phyloP scores from a whole-genome alignment of 2,329 filamentous ascomycete species.

The Sclerotinia borealis region DNA sequence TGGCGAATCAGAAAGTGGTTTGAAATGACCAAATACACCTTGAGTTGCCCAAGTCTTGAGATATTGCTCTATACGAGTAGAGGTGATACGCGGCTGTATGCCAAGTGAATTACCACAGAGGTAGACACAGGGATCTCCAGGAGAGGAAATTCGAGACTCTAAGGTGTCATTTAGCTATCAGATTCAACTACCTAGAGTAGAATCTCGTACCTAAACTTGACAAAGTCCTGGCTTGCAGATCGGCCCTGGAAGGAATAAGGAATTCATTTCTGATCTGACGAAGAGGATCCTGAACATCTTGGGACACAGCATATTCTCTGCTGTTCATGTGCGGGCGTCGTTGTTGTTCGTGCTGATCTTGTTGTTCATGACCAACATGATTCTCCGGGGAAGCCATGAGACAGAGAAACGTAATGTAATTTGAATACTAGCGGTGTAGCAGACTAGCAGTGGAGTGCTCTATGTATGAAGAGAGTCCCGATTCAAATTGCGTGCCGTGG shows the following conservation, averaged over 20 bases:
- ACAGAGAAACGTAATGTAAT: slow-evolving; percentile 23
- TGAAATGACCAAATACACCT: slow-evolving; percentile 73
- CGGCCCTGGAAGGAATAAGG: slow-evolving; percentile 66
- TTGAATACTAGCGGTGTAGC: slow-evolving; percentile 13
- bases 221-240: slow-evolving; percentile 50
- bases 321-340: slow-evolving; percentile 21
- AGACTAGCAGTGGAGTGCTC: neutral
- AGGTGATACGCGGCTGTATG: slow-evolving; percentile 62
- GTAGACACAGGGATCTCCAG: slow-evolving; percentile 46
- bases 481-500: slow-evolving; percentile 14
- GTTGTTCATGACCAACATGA: slow-evolving; percentile 13
- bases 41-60: slow-evolving; percentile 70
- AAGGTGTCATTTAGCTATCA: neutral
- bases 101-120: slow-evolving; percentile 77
- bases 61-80: slow-evolving; percentile 60
- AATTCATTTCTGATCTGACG: slow-evolving; percentile 62
- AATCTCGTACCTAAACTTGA: slow-evolving; percentile 21
- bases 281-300: slow-evolving; percentile 59
- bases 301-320: slow-evolving; percentile 31
- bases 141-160: slow-evolving; percentile 22
- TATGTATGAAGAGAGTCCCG: neutral
- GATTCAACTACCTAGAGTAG: slow-evolving; percentile 5
- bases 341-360: slow-evolving; percentile 7
- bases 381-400: slow-evolving; percentile 17
- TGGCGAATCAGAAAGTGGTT: slow-evolving; percentile 55